phyloP scores from a whole-genome alignment of 2,329 filamentous ascomycete genomes.

The Cryphonectria carpinicola region DNA sequence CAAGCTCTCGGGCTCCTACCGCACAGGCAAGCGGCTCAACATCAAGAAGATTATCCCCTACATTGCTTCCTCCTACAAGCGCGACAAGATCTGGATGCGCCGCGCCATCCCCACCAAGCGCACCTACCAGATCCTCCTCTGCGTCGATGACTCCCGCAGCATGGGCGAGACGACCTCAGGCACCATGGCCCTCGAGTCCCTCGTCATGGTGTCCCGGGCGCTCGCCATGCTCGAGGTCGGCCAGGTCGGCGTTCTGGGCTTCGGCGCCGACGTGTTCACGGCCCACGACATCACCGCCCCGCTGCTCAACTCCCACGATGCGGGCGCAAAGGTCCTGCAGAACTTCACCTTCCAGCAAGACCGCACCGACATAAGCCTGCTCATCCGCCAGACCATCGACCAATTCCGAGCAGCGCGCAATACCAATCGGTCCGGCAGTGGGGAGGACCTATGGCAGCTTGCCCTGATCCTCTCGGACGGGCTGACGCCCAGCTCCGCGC shows the following conservation, averaged over 20 bases:
- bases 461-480: conserved; percentile 93
- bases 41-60: conserved; percentile 99
- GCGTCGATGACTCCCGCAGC: conserved; percentile 91
- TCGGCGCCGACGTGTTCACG: conserved; percentile 81
- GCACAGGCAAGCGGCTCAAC: conserved; percentile 96
- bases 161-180: conserved; percentile 85
- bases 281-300: conserved; percentile 85
- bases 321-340: conserved; percentile 82
- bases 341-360: conserved; percentile 85
- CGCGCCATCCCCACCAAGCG: conserved; percentile 89
- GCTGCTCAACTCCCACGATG: conserved; percentile 76
- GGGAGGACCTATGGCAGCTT: conserved; percentile 87
- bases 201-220: conserved; percentile 86
- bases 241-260: conserved; percentile 88
- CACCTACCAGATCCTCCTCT: conserved; percentile 95
- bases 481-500: conserved; percentile 79
- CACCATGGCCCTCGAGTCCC: conserved; percentile 85
- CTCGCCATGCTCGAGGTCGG: conserved; percentile 93
- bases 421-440: conserved; percentile 46
- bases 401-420: conserved; percentile 78
- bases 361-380: conserved; percentile 79
- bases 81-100: conserved; percentile 99
- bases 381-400: conserved; percentile 78
- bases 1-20: conserved; percentile 94
- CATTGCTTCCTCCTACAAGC: conserved; percentile 96